phyloP scores from a whole-genome alignment of 768 basidiomycete genomes.

The Tylopilus felleus region DNA sequence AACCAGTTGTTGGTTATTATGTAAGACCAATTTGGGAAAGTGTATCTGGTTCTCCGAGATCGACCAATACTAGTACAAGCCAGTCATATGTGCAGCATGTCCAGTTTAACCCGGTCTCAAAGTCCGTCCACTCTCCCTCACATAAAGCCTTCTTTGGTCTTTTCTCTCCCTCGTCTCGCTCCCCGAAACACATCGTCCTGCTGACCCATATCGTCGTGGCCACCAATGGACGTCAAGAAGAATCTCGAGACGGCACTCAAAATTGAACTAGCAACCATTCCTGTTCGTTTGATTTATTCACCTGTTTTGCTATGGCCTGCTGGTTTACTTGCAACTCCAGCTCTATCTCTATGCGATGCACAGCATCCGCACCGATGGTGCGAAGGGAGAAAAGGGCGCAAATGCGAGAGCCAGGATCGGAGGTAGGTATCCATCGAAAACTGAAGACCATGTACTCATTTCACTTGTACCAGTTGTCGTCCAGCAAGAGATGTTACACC shows the following conservation, averaged over 20 bases:
- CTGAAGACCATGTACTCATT: neutral
- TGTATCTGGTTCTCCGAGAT: too few relatives aligned
- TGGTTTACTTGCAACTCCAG: neutral
- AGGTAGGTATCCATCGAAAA: neutral
- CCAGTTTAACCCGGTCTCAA: neutral
- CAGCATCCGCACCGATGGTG: neutral
- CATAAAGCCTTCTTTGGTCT: neutral
- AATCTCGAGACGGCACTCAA: neutral
- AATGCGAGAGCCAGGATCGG: neutral
- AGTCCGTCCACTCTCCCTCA: neutral
- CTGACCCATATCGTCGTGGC: neutral
- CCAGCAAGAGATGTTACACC: neutral
- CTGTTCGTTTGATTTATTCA: neutral
- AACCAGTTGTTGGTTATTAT: neutral
- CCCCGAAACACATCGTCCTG: neutral
- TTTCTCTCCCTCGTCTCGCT: neutral
- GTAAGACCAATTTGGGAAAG: too few relatives aligned
- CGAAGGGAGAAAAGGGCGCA: neutral
- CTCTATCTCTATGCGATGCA: neutral
- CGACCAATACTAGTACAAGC: neutral
- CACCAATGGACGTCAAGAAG: neutral
- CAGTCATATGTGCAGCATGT: neutral
- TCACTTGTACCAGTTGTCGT: neutral
- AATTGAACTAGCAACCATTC: neutral
- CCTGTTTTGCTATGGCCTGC: neutral